Evolutionary conservation across 2,329 filamentous ascomycete genomes (phyloP).

Genomic region (Helotiales sp.): DNA sequence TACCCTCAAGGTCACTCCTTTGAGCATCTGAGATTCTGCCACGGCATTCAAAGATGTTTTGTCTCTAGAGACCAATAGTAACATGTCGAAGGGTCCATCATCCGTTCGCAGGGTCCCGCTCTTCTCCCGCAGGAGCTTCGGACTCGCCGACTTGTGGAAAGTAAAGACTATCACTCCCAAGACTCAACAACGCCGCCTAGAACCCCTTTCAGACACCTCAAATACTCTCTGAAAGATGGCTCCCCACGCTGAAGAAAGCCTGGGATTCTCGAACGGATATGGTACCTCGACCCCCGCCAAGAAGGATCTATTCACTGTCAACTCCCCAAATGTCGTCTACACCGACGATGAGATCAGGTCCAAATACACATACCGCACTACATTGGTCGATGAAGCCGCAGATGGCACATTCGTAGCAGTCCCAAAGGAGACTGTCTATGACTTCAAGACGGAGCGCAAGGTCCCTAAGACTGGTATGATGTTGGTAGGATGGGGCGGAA

Average conservation of each 20-base stretch:
- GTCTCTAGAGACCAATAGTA: not conserved
- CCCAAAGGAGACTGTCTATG: constrained; percentile 86
- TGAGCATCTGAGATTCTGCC: no score
- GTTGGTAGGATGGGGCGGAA: constrained; percentile 96
- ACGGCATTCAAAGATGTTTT: not conserved
- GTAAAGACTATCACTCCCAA: constrained; percentile 44
- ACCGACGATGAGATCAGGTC: constrained; percentile 84
- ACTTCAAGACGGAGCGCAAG: constrained; percentile 96
- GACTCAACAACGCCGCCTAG: constrained; percentile 12
- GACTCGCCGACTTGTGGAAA: constrained; percentile 56
- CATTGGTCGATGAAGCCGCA: constrained; percentile 66
- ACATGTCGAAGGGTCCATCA: constrained; percentile 71
- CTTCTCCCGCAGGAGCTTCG: constrained; percentile 82
- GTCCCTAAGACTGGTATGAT: constrained; percentile 94
- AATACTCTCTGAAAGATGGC: constrained; percentile 65
- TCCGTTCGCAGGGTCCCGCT: constrained; percentile 95
- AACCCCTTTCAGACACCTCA: constrained; percentile 11
- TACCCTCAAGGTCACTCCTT: not conserved
- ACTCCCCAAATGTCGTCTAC: constrained; percentile 91
- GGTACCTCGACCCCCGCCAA: constrained; percentile 53
- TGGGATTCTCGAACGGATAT: constrained; percentile 62
- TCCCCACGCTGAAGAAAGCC: constrained; percentile 75
- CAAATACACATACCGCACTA: constrained; percentile 96
- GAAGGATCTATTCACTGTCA: constrained; percentile 76
- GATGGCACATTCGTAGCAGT: constrained; percentile 79